phyloP scores from a whole-genome alignment of 2,329 filamentous ascomycete genomes.

The Fusarium marasasianum region DNA sequence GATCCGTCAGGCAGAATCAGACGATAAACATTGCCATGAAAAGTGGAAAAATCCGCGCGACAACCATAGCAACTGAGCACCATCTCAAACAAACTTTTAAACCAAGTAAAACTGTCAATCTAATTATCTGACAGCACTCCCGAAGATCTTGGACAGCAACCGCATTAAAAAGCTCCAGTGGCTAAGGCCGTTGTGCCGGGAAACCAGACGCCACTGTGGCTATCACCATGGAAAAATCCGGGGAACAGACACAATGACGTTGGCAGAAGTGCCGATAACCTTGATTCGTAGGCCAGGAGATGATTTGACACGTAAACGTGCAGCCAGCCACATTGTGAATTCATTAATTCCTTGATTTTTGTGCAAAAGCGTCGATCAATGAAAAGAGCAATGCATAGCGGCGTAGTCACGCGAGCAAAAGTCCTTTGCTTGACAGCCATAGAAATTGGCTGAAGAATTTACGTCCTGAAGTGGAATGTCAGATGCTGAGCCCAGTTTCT shows the following conservation, averaged over 20 bases:
- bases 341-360: background rate
- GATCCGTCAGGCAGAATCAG: too few relatives aligned
- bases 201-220: constrained; percentile 2
- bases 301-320: background rate
- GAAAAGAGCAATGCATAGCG: background rate
- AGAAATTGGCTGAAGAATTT: background rate
- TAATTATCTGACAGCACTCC: background rate
- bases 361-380: background rate
- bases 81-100: background rate
- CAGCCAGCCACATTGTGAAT: background rate
- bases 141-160: background rate
- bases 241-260: background rate
- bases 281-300: background rate
- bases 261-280: background rate
- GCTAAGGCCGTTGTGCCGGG: constrained; percentile 9
- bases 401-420: background rate
- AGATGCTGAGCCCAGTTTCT: background rate
- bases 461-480: background rate
- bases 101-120: background rate
- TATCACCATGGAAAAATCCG: background rate
- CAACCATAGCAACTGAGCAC: background rate
- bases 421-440: background rate
- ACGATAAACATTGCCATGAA: background rate
- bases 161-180: background rate
- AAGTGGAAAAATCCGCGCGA: background rate